Conservation (phyloP, 345 rosid genomes). For the Eucalyptus globulus region DNA sequence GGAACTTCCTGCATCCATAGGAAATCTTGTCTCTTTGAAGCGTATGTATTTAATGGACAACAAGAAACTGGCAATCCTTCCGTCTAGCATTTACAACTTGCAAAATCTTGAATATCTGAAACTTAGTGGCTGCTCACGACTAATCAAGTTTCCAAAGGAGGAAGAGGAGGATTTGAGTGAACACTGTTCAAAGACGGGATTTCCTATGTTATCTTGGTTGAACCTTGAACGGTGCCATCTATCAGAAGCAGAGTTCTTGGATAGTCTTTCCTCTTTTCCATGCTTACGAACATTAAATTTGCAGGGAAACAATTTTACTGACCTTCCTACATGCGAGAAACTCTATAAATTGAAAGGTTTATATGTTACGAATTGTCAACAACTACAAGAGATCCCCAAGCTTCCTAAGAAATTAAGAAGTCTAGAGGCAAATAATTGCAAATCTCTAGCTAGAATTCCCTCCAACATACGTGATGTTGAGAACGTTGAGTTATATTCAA, state of each 20-base stretch:
- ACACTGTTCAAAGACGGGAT: accelerated
- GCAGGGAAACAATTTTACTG: not conserved
- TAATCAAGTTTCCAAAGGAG: not conserved
- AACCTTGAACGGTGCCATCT: accelerated
- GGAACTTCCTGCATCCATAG: not conserved
- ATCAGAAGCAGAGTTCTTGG: not conserved
- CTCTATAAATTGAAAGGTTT: accelerated
- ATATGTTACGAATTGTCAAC: too few relatives aligned
- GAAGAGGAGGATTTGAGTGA: not conserved
- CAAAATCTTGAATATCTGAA: accelerated
- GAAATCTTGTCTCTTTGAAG: accelerated
- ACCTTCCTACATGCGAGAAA: accelerated
- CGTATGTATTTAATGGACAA: accelerated
- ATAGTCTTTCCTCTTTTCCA: not conserved
- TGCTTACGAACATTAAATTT: accelerated
- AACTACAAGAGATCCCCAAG: too few relatives aligned
- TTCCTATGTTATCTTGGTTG: accelerated
- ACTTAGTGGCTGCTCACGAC: not conserved
- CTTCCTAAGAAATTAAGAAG: too few relatives aligned
- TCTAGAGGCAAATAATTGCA: too few relatives aligned
- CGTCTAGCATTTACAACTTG: not conserved
- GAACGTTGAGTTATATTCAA: too few relatives aligned
- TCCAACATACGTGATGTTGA: too few relatives aligned
- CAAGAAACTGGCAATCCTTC: not conserved
- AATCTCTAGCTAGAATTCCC: too few relatives aligned